Evolutionary conservation across 208 protist genomes (phyloP).

Genomic region (Crithidia bombi): DNA sequence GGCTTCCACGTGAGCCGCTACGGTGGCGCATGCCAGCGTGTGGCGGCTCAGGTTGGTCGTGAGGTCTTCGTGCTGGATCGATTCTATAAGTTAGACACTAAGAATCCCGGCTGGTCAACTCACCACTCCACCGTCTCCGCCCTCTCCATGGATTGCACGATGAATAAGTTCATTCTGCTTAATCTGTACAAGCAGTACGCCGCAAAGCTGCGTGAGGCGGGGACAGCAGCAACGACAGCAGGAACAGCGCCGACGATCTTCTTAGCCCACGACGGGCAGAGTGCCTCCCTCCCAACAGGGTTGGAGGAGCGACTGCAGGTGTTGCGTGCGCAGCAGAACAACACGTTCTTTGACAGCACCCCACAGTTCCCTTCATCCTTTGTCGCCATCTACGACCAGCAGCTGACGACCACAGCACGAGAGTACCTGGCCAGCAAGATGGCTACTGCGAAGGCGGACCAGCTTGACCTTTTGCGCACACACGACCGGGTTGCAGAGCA

Average conservation of each 20-base stretch:
- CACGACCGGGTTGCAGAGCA: neutral
- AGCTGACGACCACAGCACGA: no score
- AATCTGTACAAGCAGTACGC: constrained; percentile 14
- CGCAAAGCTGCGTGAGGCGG: neutral
- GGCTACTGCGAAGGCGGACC: no score
- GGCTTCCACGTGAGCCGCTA: constrained; percentile 11
- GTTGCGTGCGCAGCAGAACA: neutral
- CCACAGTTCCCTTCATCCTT: neutral
- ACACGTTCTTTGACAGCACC: neutral
- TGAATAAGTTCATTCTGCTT: neutral
- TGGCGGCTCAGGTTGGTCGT: neutral
- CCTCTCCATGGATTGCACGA: neutral
- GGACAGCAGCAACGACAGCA: neutral
- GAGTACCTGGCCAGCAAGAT: neutral
- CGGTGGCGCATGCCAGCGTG: constrained; percentile 1
- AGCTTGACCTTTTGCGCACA: neutral
- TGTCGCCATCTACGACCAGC: neutral
- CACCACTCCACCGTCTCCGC: neutral
- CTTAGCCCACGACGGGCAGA: neutral
- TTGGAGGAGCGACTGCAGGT: neutral
- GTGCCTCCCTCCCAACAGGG: neutral
- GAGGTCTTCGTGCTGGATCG: neutral
- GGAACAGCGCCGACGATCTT: constrained; percentile 3
- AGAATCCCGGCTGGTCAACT: constrained; percentile 1
- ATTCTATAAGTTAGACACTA: neutral